Percentiles rank a stretch among this genome's conserved stretches.
These are phyloP conservation scores for Nicotiana sylvestris DNA, from an alignment of 257 asterid species.

Conservation along the genomic window DNA sequence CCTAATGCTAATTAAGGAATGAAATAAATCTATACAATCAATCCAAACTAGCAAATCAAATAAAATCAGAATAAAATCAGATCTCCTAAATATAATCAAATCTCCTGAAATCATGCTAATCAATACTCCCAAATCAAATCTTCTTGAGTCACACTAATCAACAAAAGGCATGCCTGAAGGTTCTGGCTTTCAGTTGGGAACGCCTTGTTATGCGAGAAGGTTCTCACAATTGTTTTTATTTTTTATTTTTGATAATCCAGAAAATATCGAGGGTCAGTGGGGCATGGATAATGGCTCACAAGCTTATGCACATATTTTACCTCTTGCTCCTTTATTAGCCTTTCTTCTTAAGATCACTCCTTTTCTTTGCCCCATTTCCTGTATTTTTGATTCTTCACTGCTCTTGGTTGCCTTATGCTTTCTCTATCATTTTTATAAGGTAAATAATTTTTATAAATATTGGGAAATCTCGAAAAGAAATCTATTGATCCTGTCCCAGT, in stretches of 20 bases:
- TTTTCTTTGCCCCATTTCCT: not conserved
- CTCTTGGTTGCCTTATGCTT: not conserved
- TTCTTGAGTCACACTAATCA: no score
- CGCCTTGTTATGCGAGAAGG: not conserved
- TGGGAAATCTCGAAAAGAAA: not conserved
- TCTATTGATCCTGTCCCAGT: not conserved
- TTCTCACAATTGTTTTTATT: no score
- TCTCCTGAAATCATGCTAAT: no score
- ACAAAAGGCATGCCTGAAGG: not conserved
- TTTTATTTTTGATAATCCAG: no score
- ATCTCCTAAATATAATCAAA: no score
- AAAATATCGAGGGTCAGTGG: no score
- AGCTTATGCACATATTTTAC: not conserved
- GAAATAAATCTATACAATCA: no score
- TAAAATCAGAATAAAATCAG: no score
- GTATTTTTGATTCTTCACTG: not conserved
- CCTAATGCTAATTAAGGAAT: no score
- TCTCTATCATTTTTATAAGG: not conserved
- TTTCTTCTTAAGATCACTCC: not conserved
- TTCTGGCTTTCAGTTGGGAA: not conserved
- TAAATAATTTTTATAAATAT: not conserved
- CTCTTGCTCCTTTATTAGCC: not conserved
- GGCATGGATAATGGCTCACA: not conserved
- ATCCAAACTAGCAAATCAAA: no score
- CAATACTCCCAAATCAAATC: no score